Conservation (phyloP, 495 filamentous ascomycete genomes). For the Xylaria castorea region DNA sequence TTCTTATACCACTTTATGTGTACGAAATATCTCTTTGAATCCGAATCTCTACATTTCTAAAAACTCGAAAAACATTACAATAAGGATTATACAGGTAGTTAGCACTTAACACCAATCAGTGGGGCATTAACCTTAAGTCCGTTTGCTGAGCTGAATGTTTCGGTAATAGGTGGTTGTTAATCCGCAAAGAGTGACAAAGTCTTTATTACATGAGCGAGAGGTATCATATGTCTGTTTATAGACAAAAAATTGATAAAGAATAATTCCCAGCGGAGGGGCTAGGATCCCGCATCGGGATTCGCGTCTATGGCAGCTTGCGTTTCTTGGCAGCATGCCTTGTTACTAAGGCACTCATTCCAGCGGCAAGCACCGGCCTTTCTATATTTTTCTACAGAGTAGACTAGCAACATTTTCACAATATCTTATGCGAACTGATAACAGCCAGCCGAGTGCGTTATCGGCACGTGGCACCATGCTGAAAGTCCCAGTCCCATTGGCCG, state of each 20-base stretch:
- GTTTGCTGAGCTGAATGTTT: neutral
- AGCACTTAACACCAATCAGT: neutral
- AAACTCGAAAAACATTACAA: neutral
- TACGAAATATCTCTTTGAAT: too few relatives aligned
- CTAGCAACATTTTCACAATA: neutral
- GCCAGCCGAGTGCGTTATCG: neutral
- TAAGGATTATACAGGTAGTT: neutral
- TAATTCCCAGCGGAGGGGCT: neutral
- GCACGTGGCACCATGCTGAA: neutral
- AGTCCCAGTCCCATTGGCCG: neutral
- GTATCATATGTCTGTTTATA: neutral
- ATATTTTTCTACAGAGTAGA: neutral
- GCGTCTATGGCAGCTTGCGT: constrained; percentile 17
- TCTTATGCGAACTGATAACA: neutral
- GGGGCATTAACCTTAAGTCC: neutral
- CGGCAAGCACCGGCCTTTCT: constrained; percentile 10
- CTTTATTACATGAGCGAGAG: neutral
- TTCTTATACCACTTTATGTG: too few relatives aligned
- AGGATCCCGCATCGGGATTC: constrained; percentile 21
- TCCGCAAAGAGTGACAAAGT: constrained; percentile 9
- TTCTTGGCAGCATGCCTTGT: neutral
- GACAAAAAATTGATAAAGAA: neutral
- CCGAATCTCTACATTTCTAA: neutral
- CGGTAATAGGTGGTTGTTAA: neutral
- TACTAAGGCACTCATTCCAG: neutral